Conservation (phyloP, 2,329 filamentous ascomycete genomes). For the Botrytis galanthina region DNA sequence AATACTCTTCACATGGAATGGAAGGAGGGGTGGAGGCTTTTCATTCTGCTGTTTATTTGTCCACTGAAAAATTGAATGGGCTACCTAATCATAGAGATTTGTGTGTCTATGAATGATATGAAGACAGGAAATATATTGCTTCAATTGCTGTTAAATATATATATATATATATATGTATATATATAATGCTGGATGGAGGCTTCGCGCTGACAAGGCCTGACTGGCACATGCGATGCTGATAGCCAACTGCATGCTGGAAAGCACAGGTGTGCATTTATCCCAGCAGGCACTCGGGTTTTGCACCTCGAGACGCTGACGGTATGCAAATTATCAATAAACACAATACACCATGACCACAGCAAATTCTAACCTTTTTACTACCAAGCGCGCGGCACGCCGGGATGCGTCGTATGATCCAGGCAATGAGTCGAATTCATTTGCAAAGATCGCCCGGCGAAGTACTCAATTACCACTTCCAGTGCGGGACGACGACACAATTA, state of each 20-base stretch:
- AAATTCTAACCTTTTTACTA: conserved; percentile 17
- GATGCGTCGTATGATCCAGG: conserved; percentile 33
- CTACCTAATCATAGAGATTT: too few relatives aligned
- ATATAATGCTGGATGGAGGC: too few relatives aligned
- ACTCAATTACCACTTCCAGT: neutral
- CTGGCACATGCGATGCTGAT: neutral
- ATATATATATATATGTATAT: too few relatives aligned
- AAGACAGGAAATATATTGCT: too few relatives aligned
- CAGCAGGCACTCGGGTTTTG: too few relatives aligned
- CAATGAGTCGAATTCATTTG: neutral
- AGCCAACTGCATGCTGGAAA: neutral
- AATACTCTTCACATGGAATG: neutral
- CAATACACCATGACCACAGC: too few relatives aligned
- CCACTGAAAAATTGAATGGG: too few relatives aligned
- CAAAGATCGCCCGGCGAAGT: neutral
- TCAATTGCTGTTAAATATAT: neutral
- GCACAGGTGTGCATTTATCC: neutral
- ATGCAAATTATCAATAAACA: too few relatives aligned
- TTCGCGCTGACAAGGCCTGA: neutral
- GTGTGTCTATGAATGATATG: too few relatives aligned
- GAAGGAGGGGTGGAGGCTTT: too few relatives aligned
- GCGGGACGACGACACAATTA: neutral
- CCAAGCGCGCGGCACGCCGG: conserved; percentile 34
- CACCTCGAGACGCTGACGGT: too few relatives aligned
- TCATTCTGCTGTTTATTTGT: neutral